Base-by-base conservation (phyloP, 306 rosid species). In the Oemleria cerasiformis region DNA sequence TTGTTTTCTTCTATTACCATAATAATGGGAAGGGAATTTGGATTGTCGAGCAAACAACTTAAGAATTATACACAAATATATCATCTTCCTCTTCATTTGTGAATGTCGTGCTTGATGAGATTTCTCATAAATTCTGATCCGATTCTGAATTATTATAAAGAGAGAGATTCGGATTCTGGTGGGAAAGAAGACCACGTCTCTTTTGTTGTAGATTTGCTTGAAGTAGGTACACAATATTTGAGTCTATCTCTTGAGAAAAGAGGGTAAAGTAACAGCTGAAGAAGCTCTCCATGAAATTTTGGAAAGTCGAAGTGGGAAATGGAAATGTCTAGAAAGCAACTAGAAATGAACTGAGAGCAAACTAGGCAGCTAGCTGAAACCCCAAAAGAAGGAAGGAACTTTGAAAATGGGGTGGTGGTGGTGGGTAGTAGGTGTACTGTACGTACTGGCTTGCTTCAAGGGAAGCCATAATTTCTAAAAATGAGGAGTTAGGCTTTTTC, bases 371-470 rank as follows among this genome's bases (percentile, higher is more conserved):
- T 36, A 41, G 38, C 25, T 3, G 19, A 23, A 30, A 30, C 36
- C 36, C 41, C 19, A 9, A 53, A 49, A 40, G 19, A 44, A 58
- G 21, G 55, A 50, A 6, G 3, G 44, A 23, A 17, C 34, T 4
- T 23, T 13, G 63, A 66, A 30, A 36, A n/a, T 14, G 39, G 0
- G 16, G 57, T 9, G 43, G 74, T 42, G 50, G 25, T 14, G 63
- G 0, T 9, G 9, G 25, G 7, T 2, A 12, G 8, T 8, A 8
- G 14, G 8, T 6, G 66, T 61, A 61, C 43, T 34, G 13, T 23
- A 6, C 16, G 11, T 51, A 15, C 10, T 4, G 78, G 94, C 81
- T 88, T 92, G 96, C 90, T 88, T 90, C 89, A 80, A 68, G 84
- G 78, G 49, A 78, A 74, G 81, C 53, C 61, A 14, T 76, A 80